Percentiles rank a stretch among this genome's conserved stretches.
These are phyloP conservation scores for Epichloe baconii DNA, from an alignment of 2,329 filamentous ascomycete species.

Conservation along the genomic window DNA sequence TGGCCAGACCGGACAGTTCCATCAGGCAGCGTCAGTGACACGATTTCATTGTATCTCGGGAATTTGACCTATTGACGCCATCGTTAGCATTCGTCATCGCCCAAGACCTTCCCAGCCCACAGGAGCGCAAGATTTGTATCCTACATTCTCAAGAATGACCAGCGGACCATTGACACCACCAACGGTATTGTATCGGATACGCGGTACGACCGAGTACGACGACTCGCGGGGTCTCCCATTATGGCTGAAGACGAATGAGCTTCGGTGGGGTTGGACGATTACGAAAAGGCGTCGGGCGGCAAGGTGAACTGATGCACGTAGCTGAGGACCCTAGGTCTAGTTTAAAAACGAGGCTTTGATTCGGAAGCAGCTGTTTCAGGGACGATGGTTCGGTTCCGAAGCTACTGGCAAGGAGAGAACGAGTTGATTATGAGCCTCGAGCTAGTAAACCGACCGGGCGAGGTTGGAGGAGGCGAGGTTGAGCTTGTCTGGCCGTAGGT, in stretches of 20 bases:
- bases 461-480: conserved; percentile 24
- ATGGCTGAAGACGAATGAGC: conserved; percentile 11
- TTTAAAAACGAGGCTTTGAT: not conserved
- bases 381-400: not conserved
- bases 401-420: not conserved
- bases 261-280: conserved; percentile 4
- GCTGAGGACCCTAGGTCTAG: not conserved
- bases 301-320: not conserved
- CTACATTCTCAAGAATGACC: conserved; percentile 91
- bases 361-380: not conserved
- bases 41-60: conserved; percentile 94
- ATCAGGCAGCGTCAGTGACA: conserved; percentile 89
- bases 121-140: conserved; percentile 1
- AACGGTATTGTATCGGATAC: conserved; percentile 92
- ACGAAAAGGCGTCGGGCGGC: not conserved
- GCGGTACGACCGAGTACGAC: conserved; percentile 45
- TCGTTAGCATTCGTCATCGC: conserved; percentile 8
- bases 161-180: conserved; percentile 95
- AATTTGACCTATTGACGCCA: conserved; percentile 69
- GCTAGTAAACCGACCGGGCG: conserved; percentile 13
- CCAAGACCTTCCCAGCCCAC: not conserved
- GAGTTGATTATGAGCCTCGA: conserved; percentile 8
- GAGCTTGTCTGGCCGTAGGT: conserved; percentile 25
- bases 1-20: conserved; percentile 87
- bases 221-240: conserved; percentile 45